Percentiles rank a stretch among this genome's conserved stretches.
Conservation (phyloP, 2,329 filamentous ascomycete genomes). For the Trichoderma asperellum region DNA sequence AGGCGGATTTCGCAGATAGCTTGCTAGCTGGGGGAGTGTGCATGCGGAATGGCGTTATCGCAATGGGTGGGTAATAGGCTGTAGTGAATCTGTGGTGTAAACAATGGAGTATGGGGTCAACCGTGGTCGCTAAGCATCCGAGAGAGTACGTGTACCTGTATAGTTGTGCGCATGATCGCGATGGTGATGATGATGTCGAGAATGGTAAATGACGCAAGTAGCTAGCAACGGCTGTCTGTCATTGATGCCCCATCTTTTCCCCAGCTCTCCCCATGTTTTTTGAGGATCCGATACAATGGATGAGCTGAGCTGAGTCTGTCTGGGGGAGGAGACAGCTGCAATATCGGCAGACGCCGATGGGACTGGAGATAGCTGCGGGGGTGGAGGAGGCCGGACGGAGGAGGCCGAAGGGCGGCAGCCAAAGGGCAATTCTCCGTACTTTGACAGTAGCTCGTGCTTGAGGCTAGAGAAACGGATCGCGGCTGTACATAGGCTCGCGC, state of each 20-base stretch:
- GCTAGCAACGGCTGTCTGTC: not conserved
- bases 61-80: not conserved
- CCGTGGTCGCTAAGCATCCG: not conserved
- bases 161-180: not conserved
- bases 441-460: not conserved
- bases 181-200: not conserved
- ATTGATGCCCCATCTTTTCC: slow-evolving; percentile 20
- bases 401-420: slow-evolving; percentile 18
- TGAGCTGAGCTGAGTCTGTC: not conserved
- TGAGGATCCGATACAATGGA: slow-evolving; percentile 19
- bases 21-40: not conserved
- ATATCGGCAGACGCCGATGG: slow-evolving; percentile 26
- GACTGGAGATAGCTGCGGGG: slow-evolving; percentile 25
- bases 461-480: not conserved
- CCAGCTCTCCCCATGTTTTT: slow-evolving; percentile 20
- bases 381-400: slow-evolving; percentile 26
- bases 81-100: not conserved
- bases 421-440: not conserved
- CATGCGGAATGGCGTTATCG: slow-evolving; percentile 2
- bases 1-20: not conserved
- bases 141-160: not conserved
- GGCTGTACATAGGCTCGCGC: not conserved
- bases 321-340: slow-evolving; percentile 6
- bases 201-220: slow-evolving; percentile 1
- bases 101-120: not conserved